Base-by-base conservation (phyloP, 2,329 filamentous ascomycete species). In the Aspergillus cejpii region DNA sequence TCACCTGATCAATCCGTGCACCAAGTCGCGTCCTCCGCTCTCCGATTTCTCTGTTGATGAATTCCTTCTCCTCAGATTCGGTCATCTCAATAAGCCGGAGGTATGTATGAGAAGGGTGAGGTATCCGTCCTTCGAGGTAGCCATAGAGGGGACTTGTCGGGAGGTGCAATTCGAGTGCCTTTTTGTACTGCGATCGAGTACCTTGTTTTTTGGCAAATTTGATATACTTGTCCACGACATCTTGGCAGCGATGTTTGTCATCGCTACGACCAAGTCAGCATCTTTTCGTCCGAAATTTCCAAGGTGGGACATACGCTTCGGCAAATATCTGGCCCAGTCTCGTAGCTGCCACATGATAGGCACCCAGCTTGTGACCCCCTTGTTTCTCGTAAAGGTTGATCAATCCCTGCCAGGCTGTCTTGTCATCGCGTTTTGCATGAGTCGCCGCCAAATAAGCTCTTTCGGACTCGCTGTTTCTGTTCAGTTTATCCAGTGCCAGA, bases 381-480 rank as follows among this genome's bases (percentile, higher is more conserved):
- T 89, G 85, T 56, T 81, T 84, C 68, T 95, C 87, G 62, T 88
- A 96, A 23, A 97, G 68, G 59, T 83, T 86, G 64, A 92, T 78
- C 37, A 98, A 73, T 1, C 92, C 92, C 63, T 95, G 86, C 88
- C 87, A 97, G 53, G 86, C 86, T 58, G 91, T 85, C n/a, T 80
- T 73, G 55, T 96, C 89, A 14, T 79, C 74, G 1, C 83, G 79
- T 52, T 87, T 90, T 49, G 87, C 72, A 15, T 75, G 73, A 5
- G 85, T 79, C 1, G 91, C 92, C 24, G 78, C 74, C 31, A 77
- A 74, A 65, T 97, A 97, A 1, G 83, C 80, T 26, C 76, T 78
- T 56, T 92, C 89, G 0, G 92, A 83, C 31, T 87, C 84, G 5
- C 85, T 80, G 6, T 77, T 69, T 49, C 81, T 78, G 48, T 80